Evolutionary conservation across 1,139 yeast genomes (phyloP).

Genomic region (Casaregolazyma lundiana): DNA sequence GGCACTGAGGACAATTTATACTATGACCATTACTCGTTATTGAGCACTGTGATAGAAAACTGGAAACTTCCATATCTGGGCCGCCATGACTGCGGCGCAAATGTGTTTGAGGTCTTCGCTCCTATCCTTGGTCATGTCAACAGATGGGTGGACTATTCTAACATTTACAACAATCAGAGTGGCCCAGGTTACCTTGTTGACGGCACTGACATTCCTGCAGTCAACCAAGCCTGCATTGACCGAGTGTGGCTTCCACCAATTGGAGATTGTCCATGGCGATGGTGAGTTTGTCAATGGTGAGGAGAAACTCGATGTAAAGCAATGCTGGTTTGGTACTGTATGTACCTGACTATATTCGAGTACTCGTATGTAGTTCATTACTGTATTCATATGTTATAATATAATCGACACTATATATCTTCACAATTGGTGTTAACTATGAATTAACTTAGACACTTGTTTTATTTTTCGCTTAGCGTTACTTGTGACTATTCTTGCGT

Average conservation of each 20-base stretch:
- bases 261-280: neutral
- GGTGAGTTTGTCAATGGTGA: no score
- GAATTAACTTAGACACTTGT: no score
- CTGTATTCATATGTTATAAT: no score
- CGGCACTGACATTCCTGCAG: slow-evolving; percentile 36
- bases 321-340: no score
- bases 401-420: no score
- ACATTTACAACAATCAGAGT: slow-evolving; percentile 39
- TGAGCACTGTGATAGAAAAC: slow-evolving; percentile 45
- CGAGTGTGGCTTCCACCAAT: neutral
- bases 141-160: slow-evolving; percentile 35
- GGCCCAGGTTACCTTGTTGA: slow-evolving; percentile 40
- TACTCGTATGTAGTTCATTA: no score
- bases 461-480: no score
- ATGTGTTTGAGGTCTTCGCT: slow-evolving; percentile 42
- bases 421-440: no score
- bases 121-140: slow-evolving; percentile 35
- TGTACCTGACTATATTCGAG: no score
- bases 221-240: slow-evolving; percentile 36
- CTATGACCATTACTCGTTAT: slow-evolving; percentile 47
- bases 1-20: slow-evolving; percentile 43
- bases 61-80: slow-evolving; percentile 46
- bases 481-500: no score
- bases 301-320: no score
- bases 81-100: slow-evolving; percentile 45